Base-by-base conservation (phyloP, 352 stramenopile genomes). In the Salisapilia sapeloensis region DNA sequence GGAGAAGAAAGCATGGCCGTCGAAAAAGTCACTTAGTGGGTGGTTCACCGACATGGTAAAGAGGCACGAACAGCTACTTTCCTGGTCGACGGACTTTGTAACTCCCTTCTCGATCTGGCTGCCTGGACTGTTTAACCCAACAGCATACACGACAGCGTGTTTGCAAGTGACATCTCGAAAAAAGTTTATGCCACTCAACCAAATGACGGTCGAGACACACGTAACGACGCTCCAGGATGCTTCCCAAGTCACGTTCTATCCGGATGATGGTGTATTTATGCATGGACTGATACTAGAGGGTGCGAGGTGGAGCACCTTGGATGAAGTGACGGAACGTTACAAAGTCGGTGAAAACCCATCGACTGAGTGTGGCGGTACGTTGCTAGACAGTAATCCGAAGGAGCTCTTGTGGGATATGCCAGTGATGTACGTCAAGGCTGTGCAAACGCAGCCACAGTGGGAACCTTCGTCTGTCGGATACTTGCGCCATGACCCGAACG, bases 281-380 rank as follows among this genome's bases (percentile, higher is more conserved):
- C 83, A 97, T 45, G 93, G 92, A 2, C 54, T 98, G 5, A 97
- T 93, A 53, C 86, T 98, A 14, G 92, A 98, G 56, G 93, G 93
- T 24, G 92, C 92, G 16, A 65, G 93, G 8, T 98, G 82, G 84
- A 80, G 69, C 19, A 69, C 66, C 7, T 46, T 79, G 2, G 85
- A 96, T 32, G 86, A 94, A 42, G 80, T 92, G 35, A 64, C 71
- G 12, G 87, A 93, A 28, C 81, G 79, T 22, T 89, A 85, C 40
- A 64, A 92, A 22, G 48, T 80, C 6, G 90, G 92, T 19, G 50
- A 53, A 10, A 62, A 90, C 4, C 84, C 80, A 0, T 55, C 72
- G 19, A 94, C 79, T 12, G 56, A 71, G 37, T 96, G 82, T 38
- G 76, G 69, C 13, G 91, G 91, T 33, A 77, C 64, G 20, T 50